Evolutionary conservation across 1,139 yeast genomes (phyloP), one percentile per base, ranked within the genome.

Genomic region (Wickerhamomyces sp.): DNA sequence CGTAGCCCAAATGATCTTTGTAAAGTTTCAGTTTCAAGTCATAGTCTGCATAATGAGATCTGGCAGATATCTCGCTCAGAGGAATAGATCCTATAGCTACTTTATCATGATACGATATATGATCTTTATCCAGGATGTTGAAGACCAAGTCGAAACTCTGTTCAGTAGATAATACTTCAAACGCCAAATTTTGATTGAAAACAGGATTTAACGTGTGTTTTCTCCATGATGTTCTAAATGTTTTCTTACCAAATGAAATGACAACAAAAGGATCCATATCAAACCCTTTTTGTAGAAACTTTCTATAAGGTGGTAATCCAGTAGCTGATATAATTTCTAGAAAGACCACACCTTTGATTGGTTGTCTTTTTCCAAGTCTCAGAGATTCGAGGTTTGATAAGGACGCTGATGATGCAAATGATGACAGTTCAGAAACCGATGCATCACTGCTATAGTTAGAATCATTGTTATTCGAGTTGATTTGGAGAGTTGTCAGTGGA

Each of bases 221-320:
- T 51, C 81, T 76, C 80, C 89, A 84, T 19, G 92, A 82, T 0
- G 97, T 89, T 49, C 95, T 75, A 59, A 79, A 90, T 0, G 94
- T 88, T 47, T 84, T 83, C 55, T 86, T 83, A 12, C 97, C 97
- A 60, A 90, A 88, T 0, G 96, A 81, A 1, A 87, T 81, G 15
- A 90, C 92, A 6, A 90, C 95, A 63, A 90, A 92, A 0, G 98
- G 97, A 56, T 92, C 98, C 95, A 92, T 87, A 59, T 89, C 96
- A 55, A 83, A 92, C 0, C 92, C 81, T 17, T 89, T 77, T 17
- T 90, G 69, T 1, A 82, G 71, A 26, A 76, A 65, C 50, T 76
- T 79, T 41, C 66, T 70, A 34, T 78, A 67, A 0, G 88, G 83
- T 2, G 95, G 95, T 31, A 86, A 62, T 40, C 78, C 89, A 1